phyloP scores from a whole-genome alignment of 345 rosid genomes.

The Excoecaria agallocha region DNA sequence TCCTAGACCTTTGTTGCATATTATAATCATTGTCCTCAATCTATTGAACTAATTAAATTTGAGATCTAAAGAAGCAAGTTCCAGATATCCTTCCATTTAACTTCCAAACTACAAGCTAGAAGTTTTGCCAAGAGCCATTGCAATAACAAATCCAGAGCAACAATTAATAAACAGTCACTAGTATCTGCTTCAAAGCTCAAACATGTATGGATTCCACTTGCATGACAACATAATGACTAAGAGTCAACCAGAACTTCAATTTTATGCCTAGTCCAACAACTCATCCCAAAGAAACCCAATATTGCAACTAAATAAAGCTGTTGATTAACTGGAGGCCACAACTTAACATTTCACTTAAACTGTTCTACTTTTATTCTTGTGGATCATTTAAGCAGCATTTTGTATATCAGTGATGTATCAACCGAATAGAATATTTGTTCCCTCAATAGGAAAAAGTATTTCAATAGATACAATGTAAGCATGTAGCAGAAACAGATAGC shows the following conservation, averaged over 20 bases:
- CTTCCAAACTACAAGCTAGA: neutral
- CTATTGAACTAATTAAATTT: neutral
- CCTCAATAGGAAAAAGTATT: neutral
- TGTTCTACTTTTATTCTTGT: neutral
- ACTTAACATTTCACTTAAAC: neutral
- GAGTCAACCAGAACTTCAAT: slow-evolving; percentile 1
- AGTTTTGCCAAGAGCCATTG: too few relatives aligned
- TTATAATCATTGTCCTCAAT: neutral
- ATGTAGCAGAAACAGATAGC: neutral
- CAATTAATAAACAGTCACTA: neutral
- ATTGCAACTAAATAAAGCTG: neutral
- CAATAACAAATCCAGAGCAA: neutral
- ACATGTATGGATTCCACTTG: neutral
- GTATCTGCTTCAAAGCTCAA: neutral
- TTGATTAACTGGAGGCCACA: neutral
- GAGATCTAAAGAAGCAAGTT: neutral
- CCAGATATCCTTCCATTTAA: neutral
- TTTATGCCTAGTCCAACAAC: neutral
- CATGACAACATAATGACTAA: neutral
- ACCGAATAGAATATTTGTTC: neutral
- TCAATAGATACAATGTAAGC: neutral
- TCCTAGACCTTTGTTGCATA: neutral
- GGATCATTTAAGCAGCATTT: neutral
- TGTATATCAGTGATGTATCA: neutral
- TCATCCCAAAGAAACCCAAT: neutral